phyloP scores from a whole-genome alignment of 1,284 basidiomycete genomes.

The Irpex rosettiformis region DNA sequence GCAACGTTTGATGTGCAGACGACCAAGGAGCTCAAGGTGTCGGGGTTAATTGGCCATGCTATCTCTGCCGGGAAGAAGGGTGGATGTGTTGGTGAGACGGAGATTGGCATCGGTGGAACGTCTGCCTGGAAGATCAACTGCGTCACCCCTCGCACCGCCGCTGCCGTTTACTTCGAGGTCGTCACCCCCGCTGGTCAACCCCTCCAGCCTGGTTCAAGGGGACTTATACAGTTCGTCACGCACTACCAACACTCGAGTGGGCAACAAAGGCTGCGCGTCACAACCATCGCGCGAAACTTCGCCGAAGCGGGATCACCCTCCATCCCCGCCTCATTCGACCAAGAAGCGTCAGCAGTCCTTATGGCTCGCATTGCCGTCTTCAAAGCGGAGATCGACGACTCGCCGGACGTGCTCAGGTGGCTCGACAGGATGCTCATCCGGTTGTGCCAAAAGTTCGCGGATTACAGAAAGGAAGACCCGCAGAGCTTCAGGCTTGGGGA shows the following conservation, averaged over 20 bases:
- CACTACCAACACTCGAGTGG: slow-evolving; percentile 98
- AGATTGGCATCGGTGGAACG: slow-evolving; percentile 98
- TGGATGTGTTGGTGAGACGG: slow-evolving; percentile 95
- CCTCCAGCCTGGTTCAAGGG: slow-evolving; percentile 86
- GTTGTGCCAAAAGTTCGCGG: slow-evolving; percentile 98
- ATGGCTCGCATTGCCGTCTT: slow-evolving; percentile 99
- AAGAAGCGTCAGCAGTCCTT: slow-evolving; percentile 95
- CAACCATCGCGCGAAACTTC: slow-evolving; percentile 96
- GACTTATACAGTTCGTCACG: slow-evolving; percentile 97
- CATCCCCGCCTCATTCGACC: slow-evolving; percentile 95
- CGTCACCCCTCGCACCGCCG: slow-evolving; percentile 85
- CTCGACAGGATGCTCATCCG: slow-evolving; percentile 98
- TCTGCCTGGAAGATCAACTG: slow-evolving; percentile 99
- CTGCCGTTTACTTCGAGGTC: slow-evolving; percentile 97
- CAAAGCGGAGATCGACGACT: slow-evolving; percentile 99
- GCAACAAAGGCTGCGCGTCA: slow-evolving; percentile 91
- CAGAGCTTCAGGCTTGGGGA: slow-evolving; percentile 90
- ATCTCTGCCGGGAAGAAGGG: slow-evolving; percentile 98
- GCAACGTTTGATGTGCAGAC: slow-evolving; percentile 98
- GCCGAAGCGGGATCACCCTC: slow-evolving; percentile 94
- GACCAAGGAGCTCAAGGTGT: slow-evolving; percentile 98
- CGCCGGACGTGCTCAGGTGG: slow-evolving; percentile 96
- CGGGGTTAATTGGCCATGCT: slow-evolving; percentile 96
- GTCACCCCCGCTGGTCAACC: slow-evolving; percentile 98
- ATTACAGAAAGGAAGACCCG: slow-evolving; percentile 98